Evolutionary conservation across 2,329 filamentous ascomycete genomes (phyloP).

Genomic region (Trichoderma guizhouense): DNA sequence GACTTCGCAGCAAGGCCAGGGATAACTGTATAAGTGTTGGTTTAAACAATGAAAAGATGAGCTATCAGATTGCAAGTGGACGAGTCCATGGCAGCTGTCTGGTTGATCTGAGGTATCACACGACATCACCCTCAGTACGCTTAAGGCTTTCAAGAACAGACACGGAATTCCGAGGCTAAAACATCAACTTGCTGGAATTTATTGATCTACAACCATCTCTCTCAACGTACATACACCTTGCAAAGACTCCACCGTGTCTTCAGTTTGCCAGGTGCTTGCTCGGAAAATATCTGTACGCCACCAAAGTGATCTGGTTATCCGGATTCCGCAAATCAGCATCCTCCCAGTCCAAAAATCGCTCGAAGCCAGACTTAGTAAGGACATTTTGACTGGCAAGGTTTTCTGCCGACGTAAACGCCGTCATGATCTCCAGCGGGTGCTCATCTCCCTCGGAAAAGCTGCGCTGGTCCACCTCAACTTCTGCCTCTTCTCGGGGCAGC

Average conservation of each 20-base stretch:
- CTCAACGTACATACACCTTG: not conserved
- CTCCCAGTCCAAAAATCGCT: conserved; percentile 39
- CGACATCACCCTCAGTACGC: not conserved
- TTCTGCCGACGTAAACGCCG: conserved; percentile 26
- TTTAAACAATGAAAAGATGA: not conserved
- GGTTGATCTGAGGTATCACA: not conserved
- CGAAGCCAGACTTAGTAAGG: conserved; percentile 55
- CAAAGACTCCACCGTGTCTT: accelerated
- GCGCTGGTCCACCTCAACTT: conserved; percentile 38
- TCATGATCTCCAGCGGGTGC: not conserved
- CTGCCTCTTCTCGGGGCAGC: conserved; percentile 43
- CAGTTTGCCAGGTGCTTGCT: not conserved
- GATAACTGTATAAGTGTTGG: not conserved
- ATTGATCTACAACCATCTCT: not conserved
- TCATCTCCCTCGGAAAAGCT: conserved; percentile 22
- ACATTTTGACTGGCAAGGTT: conserved; percentile 55
- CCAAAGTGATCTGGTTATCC: not conserved
- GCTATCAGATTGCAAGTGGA: not conserved
- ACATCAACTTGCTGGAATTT: too few species aligned
- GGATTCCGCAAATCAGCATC: conserved; percentile 26
- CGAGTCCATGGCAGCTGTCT: not conserved
- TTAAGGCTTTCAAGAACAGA: not conserved
- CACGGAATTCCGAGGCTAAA: not conserved
- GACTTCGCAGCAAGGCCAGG: not conserved
- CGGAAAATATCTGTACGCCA: not conserved